Evolutionary conservation across 1,139 yeast genomes (phyloP).

Genomic region (Hyphopichia wangnamkhiaoensis): DNA sequence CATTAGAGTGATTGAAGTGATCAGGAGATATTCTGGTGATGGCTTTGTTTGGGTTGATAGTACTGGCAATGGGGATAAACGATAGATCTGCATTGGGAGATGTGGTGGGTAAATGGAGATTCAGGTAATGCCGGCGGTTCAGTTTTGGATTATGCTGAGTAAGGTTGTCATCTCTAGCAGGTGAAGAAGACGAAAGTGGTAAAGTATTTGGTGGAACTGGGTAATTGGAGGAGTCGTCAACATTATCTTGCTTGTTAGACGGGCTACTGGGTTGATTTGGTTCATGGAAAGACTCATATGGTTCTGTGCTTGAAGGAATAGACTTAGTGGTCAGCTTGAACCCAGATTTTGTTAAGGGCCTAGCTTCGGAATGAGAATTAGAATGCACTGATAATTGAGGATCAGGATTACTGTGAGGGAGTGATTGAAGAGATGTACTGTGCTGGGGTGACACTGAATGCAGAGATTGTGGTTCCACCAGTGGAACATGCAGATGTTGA

Average conservation of each 20-base stretch:
- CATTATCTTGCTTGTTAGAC: not conserved
- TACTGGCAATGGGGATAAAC: conserved; percentile 20
- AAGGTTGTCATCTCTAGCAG: not conserved
- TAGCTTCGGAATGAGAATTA: too few species aligned
- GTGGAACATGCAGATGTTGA: too few species aligned
- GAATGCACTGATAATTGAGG: too few species aligned
- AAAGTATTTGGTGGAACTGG: not conserved
- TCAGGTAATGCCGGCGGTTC: not conserved
- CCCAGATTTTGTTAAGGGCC: too few species aligned
- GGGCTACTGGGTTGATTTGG: conserved; percentile 1
- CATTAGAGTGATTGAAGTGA: not conserved
- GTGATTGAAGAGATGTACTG: too few species aligned
- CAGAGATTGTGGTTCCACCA: too few species aligned
- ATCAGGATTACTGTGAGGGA: too few species aligned
- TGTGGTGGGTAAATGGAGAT: conserved; percentile 5
- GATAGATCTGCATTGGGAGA: conserved; percentile 22
- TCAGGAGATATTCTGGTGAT: not conserved
- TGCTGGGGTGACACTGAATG: too few species aligned
- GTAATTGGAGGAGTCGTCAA: not conserved
- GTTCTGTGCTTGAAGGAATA: too few species aligned
- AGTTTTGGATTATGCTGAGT: not conserved
- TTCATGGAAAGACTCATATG: too few species aligned
- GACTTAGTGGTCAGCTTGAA: too few species aligned
- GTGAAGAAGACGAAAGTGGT: conserved; percentile 2
- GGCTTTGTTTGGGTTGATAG: conserved; percentile 12